Evolutionary conservation across 495 filamentous ascomycete genomes (phyloP).

Genomic region (Hyphodiscus hymeniophilus): DNA sequence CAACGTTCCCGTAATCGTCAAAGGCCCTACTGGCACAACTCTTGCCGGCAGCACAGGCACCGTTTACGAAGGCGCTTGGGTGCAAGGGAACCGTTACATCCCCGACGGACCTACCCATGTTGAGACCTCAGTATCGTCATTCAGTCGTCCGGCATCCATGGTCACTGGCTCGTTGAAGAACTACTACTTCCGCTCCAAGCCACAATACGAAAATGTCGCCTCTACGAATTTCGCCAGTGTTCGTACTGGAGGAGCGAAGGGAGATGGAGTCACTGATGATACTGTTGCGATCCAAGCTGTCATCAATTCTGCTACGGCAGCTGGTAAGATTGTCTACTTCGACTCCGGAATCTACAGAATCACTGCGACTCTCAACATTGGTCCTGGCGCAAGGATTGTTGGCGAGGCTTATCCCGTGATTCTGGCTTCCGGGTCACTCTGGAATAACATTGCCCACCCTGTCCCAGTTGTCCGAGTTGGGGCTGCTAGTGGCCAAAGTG

Average conservation of each 20-base stretch:
- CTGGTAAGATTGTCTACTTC: constrained; percentile 23
- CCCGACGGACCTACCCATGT: constrained; percentile 26
- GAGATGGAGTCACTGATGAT: constrained; percentile 68
- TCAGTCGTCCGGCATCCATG: constrained; percentile 32
- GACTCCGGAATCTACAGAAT: constrained; percentile 41
- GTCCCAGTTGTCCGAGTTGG: constrained; percentile 52
- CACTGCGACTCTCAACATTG: constrained; percentile 41
- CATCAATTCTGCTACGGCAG: constrained; percentile 33
- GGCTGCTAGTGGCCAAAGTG: constrained; percentile 38
- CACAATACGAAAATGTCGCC: constrained; percentile 47
- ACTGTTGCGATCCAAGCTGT: constrained; percentile 33
- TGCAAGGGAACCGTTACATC: constrained; percentile 34
- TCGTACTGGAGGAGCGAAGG: constrained; percentile 49
- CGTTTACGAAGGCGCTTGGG: constrained; percentile 43
- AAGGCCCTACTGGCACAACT: constrained; percentile 38
- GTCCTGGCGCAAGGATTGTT: constrained; percentile 44
- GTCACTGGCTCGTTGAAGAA: constrained; percentile 27
- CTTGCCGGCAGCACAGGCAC: constrained; percentile 50
- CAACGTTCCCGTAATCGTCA: constrained; percentile 37
- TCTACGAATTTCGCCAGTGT: constrained; percentile 50
- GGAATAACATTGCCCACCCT: constrained; percentile 41
- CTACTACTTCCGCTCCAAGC: constrained; percentile 33
- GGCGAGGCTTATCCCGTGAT: constrained; percentile 43
- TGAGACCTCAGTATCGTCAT: constrained; percentile 28
- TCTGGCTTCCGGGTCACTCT: constrained; percentile 38